Base-by-base conservation (phyloP, 1,139 yeast genomes). In the Schwanniomyces etchellsii region DNA sequence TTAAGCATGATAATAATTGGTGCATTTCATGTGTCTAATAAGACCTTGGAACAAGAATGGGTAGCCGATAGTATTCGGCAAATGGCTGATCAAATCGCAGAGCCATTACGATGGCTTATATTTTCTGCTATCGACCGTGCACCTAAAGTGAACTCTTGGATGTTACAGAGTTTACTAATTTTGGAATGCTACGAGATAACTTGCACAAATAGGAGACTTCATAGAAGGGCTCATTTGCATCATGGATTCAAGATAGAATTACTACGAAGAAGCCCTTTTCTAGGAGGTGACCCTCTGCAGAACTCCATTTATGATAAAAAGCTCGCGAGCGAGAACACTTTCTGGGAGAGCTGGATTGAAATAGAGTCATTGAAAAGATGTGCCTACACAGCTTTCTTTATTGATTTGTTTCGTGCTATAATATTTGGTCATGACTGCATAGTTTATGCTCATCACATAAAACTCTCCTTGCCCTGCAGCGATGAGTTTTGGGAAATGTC, bases 241-340 rank as follows among this genome's bases (percentile, higher is more conserved):
- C 89, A 81, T 48, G 89, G 85, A 3, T 71, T 85, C 0, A 77
- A 82, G 3, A 71, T 81, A 24, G 91, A 82, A 50, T 51, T 82
- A 21, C 55, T 82, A 22, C 58, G 89, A 38, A 61, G 91, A 42
- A 30, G n/a, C 9, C 82, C 89, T 0, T 70, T 79, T 2, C 49
- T 81, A 21, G 83, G 81, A 9, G 82, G 82, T 1, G 77, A 75
- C 40, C 81, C 82, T 0, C 40, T 59, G 29, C 51, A 47, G 28
- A 48, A 43, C 15, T 46, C 42, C 24, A 39, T 34, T n/a, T 46
- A 44, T 9, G 50, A 44, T 5, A 13, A 13, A 10, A n/a, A 9
- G 7, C 7, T n/a, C 16, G 22, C 37, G 11, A 17, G 28, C 9
- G 52, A 60, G 59, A 7, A 7, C 20, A 22, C 36, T 11, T 16